Conservation (phyloP, 352 stramenopile species). For the Globisporangium camurandrum region DNA sequence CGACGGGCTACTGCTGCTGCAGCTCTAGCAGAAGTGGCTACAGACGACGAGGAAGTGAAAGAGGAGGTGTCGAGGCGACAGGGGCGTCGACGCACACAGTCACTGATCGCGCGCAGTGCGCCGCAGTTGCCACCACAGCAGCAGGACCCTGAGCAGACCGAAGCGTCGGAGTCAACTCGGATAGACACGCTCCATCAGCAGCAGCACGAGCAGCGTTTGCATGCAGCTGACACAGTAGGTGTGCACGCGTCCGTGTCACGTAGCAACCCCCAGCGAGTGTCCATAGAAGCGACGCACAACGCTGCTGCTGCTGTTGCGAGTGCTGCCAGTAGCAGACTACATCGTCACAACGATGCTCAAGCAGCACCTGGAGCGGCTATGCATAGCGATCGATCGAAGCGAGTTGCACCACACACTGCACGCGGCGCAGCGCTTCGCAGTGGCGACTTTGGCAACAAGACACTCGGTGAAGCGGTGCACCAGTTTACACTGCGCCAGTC, state of each 20-base stretch:
- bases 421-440: conserved; percentile 18
- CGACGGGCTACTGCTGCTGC: neutral
- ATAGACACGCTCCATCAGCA: neutral
- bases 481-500: conserved; percentile 44
- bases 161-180: neutral
- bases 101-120: neutral
- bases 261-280: no score
- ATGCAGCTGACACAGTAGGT: neutral
- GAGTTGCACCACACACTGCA: neutral
- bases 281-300: no score
- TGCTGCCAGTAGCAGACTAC: neutral
- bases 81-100: neutral
- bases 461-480: conserved; percentile 47
- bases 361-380: neutral
- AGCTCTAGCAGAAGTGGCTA: neutral
- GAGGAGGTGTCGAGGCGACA: neutral
- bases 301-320: neutral
- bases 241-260: no score
- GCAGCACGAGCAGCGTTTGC: neutral
- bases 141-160: conserved; percentile 29
- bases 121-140: conserved; percentile 41
- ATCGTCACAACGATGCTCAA: neutral
- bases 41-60: neutral
- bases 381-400: neutral
- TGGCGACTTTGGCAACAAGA: conserved; percentile 64